Conservation (phyloP, 176 grass and related monocot species). For the Dactylis glomerata region DNA sequence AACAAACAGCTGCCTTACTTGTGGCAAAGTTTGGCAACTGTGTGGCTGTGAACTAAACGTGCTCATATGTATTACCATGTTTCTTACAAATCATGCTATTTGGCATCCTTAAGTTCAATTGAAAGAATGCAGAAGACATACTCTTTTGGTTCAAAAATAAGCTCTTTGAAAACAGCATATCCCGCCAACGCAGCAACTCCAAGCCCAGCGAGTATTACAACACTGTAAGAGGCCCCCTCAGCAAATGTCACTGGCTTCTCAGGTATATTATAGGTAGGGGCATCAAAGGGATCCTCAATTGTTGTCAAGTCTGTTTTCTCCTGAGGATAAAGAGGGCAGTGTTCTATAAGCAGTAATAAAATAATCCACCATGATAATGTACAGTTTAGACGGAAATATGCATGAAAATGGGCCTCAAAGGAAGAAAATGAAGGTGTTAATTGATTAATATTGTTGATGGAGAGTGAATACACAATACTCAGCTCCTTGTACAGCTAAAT, state of each 20-base stretch:
- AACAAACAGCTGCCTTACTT: neutral
- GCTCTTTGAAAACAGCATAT: conserved; percentile 97
- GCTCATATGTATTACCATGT: neutral
- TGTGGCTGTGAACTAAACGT: neutral
- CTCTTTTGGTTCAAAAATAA: conserved; percentile 99
- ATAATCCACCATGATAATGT: conserved; percentile 2
- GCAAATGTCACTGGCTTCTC: conserved; percentile 90
- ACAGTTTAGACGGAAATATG: neutral
- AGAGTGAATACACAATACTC: neutral
- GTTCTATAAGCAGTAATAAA: conserved; percentile 21
- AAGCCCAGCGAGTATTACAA: conserved; percentile 84
- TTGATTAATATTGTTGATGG: conserved; percentile 11
- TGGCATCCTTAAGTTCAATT: conserved; percentile 17
- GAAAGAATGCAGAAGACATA: conserved; percentile 42
- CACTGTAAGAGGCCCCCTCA: conserved; percentile 90
- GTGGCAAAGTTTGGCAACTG: neutral
- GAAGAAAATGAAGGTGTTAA: neutral
- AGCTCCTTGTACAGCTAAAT: neutral
- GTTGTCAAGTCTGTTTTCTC: conserved; percentile 73
- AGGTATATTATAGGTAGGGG: conserved; percentile 90
- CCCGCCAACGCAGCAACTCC: conserved; percentile 83
- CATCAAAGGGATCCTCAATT: conserved; percentile 89
- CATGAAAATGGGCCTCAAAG: neutral
- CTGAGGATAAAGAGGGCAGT: conserved; percentile 32
- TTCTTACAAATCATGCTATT: neutral